A percentile compares a stretch with the other conserved stretches of the same genome.
Evolutionary conservation across 345 rosid genomes (phyloP).

Genomic region (Geranium rotundifolium): DNA sequence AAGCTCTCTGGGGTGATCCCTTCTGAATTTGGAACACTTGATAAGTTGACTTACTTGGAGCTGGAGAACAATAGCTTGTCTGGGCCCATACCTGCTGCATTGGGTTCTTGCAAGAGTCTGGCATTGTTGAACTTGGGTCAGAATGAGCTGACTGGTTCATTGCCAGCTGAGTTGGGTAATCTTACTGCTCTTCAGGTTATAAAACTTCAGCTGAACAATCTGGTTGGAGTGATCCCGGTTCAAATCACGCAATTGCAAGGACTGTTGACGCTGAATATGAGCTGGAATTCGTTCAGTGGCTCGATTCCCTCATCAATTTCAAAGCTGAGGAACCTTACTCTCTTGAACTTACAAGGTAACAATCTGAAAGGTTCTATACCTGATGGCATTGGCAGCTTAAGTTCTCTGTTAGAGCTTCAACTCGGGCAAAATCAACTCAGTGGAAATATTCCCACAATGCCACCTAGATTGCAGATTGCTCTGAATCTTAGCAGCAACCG

Average conservation of each 20-base stretch:
- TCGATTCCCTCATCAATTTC: conserved; percentile 46
- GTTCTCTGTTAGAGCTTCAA: conserved; percentile 46
- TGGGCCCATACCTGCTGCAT: conserved; percentile 30
- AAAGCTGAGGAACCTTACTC: conserved; percentile 21
- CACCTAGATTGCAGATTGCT: conserved; percentile 44
- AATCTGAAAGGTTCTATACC: conserved; percentile 52
- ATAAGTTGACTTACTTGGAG: conserved; percentile 47
- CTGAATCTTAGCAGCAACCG: conserved; percentile 65
- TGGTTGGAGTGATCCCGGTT: conserved; percentile 43
- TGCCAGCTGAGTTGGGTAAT: conserved; percentile 33
- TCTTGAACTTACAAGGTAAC: conserved; percentile 46
- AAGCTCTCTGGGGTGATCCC: conserved; percentile 27
- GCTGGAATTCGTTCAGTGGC: conserved; percentile 53
- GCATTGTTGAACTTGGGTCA: conserved; percentile 48
- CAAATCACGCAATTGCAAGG: conserved; percentile 15
- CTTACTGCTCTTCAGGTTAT: conserved; percentile 43
- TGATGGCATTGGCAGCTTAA: conserved; percentile 17
- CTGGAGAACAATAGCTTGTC: conserved; percentile 50
- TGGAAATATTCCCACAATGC: conserved; percentile 54
- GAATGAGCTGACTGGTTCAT: conserved; percentile 31
- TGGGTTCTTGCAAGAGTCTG: conserved; percentile 34
- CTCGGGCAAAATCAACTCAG: conserved; percentile 50
- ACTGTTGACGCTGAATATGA: conserved; percentile 32
- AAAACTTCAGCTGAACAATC: conserved; percentile 38
- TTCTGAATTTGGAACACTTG: conserved; percentile 14